Percentiles rank a stretch among this genome's conserved stretches.
Conservation (phyloP, 2,329 filamentous ascomycete genomes). For the Nothophoma quercina region DNA sequence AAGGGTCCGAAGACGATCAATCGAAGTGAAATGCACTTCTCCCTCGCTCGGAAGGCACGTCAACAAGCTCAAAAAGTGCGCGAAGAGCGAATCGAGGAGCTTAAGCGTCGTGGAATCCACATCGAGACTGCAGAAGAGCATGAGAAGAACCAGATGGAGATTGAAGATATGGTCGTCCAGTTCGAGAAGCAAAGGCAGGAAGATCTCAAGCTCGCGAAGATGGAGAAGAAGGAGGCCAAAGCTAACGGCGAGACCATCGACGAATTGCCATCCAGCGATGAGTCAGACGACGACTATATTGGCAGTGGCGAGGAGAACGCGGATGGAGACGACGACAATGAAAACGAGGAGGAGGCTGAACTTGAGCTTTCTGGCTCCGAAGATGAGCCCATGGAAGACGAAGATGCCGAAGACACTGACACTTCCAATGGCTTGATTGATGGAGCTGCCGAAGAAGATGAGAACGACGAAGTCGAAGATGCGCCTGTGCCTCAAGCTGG, state of each 20-base stretch:
- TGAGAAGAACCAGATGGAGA: constrained; percentile 78
- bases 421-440: constrained; percentile 43
- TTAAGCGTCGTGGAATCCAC: constrained; percentile 80
- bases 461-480: constrained; percentile 29
- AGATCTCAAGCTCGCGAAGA: constrained; percentile 77
- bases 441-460: constrained; percentile 52
- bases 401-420: constrained; percentile 24
- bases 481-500: constrained; percentile 20
- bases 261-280: constrained; percentile 59
- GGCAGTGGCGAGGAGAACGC: constrained; percentile 56
- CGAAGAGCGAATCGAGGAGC: constrained; percentile 75
- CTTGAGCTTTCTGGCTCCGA: constrained; percentile 37
- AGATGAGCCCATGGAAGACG: constrained; percentile 39
- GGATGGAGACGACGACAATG: constrained; percentile 47
- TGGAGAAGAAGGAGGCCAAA: constrained; percentile 78
- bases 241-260: constrained; percentile 59
- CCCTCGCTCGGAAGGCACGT: constrained; percentile 74
- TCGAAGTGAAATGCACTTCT: constrained; percentile 71
- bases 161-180: constrained; percentile 75
- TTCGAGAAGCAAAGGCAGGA: constrained; percentile 84
- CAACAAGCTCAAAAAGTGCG: constrained; percentile 82
- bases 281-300: constrained; percentile 62
- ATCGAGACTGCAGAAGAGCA: constrained; percentile 88
- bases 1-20: constrained; percentile 67
- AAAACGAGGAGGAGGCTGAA: constrained; percentile 42